Evolutionary conservation across 768 basidiomycete genomes (phyloP).

Genomic region (Termitomyces sp.): DNA sequence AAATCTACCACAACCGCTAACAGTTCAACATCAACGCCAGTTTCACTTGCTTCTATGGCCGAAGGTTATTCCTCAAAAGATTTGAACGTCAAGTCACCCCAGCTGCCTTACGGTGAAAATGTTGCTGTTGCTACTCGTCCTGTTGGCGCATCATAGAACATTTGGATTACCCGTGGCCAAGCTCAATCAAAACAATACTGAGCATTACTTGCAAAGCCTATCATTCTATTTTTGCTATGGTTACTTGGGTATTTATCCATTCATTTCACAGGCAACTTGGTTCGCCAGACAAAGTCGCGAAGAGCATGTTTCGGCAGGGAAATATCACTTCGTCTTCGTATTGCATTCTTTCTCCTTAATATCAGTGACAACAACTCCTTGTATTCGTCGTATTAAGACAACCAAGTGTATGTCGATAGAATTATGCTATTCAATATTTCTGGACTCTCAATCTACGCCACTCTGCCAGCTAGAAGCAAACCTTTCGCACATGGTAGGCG

Average conservation of each 20-base stretch:
- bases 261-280: conserved; percentile 24
- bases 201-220: conserved; percentile 12
- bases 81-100: conserved; percentile 50
- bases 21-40: conserved; percentile 24
- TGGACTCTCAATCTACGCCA: conserved; percentile 1
- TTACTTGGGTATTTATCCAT: conserved; percentile 39
- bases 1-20: conserved; percentile 34
- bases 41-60: conserved; percentile 23
- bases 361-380: conserved; percentile 19
- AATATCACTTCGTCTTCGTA: conserved; percentile 12
- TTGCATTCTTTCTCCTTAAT: conserved; percentile 4
- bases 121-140: conserved; percentile 44
- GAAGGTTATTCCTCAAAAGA: conserved; percentile 39
- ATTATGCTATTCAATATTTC: conserved; percentile 26
- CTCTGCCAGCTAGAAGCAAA: background rate
- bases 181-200: conserved; percentile 8
- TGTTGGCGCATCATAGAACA: conserved; percentile 33
- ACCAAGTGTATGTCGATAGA: conserved; percentile 32
- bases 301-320: conserved; percentile 11
- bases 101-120: conserved; percentile 58
- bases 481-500: background rate
- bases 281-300: conserved; percentile 13
- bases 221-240: conserved; percentile 21
- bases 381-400: conserved; percentile 29
- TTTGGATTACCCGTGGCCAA: conserved; percentile 2